Evolutionary conservation across 306 rosid species (phyloP).

Genomic region (Malus fusca): DNA sequence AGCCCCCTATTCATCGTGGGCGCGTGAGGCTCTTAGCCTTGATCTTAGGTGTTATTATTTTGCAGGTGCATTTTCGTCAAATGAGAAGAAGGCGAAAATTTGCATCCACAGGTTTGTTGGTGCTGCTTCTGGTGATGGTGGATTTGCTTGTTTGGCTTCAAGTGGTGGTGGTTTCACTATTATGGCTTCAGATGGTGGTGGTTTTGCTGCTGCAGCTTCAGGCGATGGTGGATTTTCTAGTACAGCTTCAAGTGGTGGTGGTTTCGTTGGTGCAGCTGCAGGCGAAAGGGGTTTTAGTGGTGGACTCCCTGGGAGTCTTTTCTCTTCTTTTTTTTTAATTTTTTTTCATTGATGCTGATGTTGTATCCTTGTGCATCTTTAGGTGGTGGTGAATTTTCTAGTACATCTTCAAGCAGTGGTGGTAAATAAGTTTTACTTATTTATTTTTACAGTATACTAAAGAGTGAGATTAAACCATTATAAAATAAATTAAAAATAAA

Average conservation of each 20-base stretch:
- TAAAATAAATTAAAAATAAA: no score
- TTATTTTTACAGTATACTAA: no score
- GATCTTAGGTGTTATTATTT: no score
- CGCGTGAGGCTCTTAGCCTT: no score
- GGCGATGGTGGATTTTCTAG: conserved; percentile 36
- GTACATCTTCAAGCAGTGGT: no score
- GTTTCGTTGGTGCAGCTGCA: conserved; percentile 41
- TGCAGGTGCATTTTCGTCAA: no score
- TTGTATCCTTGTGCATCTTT: neutral
- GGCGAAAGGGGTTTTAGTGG: conserved; percentile 16
- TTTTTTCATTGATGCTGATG: neutral
- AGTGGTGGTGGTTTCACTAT: conserved; percentile 38
- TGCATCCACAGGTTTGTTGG: conserved; percentile 21
- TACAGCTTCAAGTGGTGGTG: conserved; percentile 25
- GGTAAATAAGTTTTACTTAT: no score
- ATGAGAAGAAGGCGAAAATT: no score
- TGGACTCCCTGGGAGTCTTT: conserved; percentile 16
- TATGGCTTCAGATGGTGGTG: conserved; percentile 17
- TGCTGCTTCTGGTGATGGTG: conserved; percentile 29
- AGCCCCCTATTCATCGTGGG: no score
- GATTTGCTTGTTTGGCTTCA: conserved; percentile 28
- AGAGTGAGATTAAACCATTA: no score
- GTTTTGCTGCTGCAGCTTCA: conserved; percentile 18
- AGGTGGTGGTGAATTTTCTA: no score
- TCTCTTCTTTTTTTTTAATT: neutral